Evolutionary conservation across 2,329 filamentous ascomycete species (phyloP).

Genomic region (Arthrinium puccinioides): DNA sequence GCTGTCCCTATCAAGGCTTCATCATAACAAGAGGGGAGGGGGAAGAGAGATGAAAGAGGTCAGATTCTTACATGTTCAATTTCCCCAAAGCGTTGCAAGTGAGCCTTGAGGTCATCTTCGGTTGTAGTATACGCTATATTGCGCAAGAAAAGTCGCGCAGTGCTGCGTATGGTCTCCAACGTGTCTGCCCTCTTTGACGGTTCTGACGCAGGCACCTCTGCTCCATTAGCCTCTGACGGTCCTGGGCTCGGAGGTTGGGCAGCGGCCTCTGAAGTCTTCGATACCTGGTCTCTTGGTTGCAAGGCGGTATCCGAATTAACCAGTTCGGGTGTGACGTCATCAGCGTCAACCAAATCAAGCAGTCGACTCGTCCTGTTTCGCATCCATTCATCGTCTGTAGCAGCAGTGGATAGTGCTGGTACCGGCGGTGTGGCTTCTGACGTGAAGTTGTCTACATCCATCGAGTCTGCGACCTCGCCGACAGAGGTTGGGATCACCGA

Average conservation of each 20-base stretch:
- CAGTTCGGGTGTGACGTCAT: slow-evolving; percentile 31
- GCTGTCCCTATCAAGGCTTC: slow-evolving; percentile 99
- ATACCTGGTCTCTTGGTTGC: neutral
- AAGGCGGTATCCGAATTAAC: neutral
- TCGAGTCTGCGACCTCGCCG: neutral
- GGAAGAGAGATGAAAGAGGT: slow-evolving; percentile 12
- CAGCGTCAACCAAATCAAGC: slow-evolving; percentile 75
- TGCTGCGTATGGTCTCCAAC: slow-evolving; percentile 60
- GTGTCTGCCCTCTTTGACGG: slow-evolving; percentile 30
- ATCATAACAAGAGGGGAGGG: slow-evolving; percentile 57
- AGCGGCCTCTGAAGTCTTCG: neutral
- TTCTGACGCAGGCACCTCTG: neutral
- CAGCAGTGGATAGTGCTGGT: slow-evolving; percentile 25
- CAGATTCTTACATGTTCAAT: slow-evolving; percentile 83
- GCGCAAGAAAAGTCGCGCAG: slow-evolving; percentile 75
- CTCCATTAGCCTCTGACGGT: slow-evolving; percentile 13
- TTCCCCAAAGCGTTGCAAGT: slow-evolving; percentile 66
- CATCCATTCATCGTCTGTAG: slow-evolving; percentile 85
- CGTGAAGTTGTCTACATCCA: slow-evolving; percentile 1
- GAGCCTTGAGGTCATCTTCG: slow-evolving; percentile 66
- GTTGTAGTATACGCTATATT: slow-evolving; percentile 79
- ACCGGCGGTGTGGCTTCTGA: neutral
- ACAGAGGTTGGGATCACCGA: too few relatives aligned
- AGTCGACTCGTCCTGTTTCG: slow-evolving; percentile 81
- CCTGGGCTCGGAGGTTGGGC: slow-evolving; percentile 3